Percentiles rank a stretch among this genome's conserved stretches.
Evolutionary conservation across 495 filamentous ascomycete genomes (phyloP).

Genomic region (Haplographium delicatum): DNA sequence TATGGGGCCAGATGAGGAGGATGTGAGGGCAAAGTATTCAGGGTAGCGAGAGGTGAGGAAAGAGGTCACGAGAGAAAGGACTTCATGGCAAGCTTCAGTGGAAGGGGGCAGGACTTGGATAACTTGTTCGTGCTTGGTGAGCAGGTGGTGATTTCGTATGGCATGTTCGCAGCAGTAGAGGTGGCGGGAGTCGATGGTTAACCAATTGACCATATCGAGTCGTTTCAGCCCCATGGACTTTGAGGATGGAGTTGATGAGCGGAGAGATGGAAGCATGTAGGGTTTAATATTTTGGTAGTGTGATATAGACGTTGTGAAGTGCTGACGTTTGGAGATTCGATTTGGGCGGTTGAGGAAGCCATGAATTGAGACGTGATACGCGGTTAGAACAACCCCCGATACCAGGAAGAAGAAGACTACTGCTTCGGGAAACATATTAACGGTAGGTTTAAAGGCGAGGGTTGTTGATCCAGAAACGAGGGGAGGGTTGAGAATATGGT

Average conservation of each 20-base stretch:
- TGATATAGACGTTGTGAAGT: too few species aligned
- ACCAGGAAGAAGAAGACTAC: not conserved
- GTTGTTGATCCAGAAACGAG: too few species aligned
- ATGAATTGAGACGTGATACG: too few species aligned
- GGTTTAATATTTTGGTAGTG: slow-evolving; percentile 11
- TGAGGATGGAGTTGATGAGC: slow-evolving; percentile 4
- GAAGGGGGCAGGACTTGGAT: slow-evolving; percentile 46
- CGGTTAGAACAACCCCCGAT: not conserved
- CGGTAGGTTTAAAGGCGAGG: not conserved
- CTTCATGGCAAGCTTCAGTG: slow-evolving; percentile 44
- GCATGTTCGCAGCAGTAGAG: slow-evolving; percentile 43
- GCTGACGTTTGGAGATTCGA: too few species aligned
- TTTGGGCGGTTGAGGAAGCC: too few species aligned
- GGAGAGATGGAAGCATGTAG: slow-evolving; percentile 19
- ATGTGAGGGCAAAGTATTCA: slow-evolving; percentile 34
- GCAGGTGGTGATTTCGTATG: slow-evolving; percentile 39
- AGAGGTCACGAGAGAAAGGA: slow-evolving; percentile 42
- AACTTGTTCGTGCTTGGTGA: slow-evolving; percentile 37
- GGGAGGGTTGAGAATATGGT: not conserved
- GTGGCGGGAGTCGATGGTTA: slow-evolving; percentile 49
- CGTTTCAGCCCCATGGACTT: slow-evolving; percentile 53
- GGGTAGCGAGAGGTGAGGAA: slow-evolving; percentile 48
- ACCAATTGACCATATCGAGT: slow-evolving; percentile 47
- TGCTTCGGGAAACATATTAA: not conserved
- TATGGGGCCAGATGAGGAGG: slow-evolving; percentile 11